A percentile compares a stretch with the other conserved stretches of the same genome.
Conservation (phyloP, 148 eudicot species). For the Camellia sinensis region DNA sequence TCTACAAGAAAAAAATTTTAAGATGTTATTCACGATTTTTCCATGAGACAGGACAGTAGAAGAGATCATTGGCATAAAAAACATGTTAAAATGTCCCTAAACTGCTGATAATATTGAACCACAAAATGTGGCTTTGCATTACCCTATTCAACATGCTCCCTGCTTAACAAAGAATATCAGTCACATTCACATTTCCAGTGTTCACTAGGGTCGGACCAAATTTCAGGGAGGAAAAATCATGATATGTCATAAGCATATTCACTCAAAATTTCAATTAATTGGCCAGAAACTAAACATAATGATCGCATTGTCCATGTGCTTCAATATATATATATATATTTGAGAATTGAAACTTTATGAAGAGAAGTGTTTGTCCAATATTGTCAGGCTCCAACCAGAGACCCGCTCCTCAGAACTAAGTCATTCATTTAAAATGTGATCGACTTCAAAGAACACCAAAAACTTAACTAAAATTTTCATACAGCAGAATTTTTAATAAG, state of each 20-base stretch:
- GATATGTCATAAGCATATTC: neutral
- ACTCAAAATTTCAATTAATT: neutral
- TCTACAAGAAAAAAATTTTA: conserved; percentile 48
- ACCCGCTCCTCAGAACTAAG: neutral
- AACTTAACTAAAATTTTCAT: too few relatives aligned
- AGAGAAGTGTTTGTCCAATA: neutral
- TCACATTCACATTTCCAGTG: neutral
- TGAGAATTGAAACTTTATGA: too few relatives aligned
- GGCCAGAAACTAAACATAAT: neutral
- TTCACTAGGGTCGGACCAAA: neutral
- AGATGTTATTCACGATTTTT: conserved; percentile 6
- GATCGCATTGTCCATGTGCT: neutral
- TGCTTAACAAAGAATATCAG: neutral
- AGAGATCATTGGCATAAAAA: neutral
- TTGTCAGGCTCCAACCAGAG: neutral
- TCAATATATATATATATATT: neutral
- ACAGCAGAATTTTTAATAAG: too few relatives aligned
- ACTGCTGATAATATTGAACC: neutral
- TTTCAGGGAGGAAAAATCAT: neutral
- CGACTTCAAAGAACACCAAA: too few relatives aligned
- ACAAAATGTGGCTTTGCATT: neutral
- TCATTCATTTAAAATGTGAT: neutral
- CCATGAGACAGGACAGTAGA: neutral
- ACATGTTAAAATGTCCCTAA: neutral
- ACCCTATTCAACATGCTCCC: neutral